phyloP scores from a whole-genome alignment of 768 basidiomycete genomes.

The Udeniomyces megalosporus region DNA sequence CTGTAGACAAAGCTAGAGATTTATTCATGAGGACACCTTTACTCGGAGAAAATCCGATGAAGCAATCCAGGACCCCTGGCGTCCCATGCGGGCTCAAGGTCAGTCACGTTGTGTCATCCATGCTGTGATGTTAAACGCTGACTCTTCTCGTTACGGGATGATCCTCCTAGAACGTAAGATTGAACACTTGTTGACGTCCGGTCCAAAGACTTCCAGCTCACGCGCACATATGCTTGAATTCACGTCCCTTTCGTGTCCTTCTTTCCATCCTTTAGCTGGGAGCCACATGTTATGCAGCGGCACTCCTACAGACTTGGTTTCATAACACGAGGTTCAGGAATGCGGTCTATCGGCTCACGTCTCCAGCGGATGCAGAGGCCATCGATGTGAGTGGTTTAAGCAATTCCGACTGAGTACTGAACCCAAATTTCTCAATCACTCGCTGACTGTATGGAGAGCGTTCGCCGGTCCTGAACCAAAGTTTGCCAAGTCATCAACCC shows the following conservation, averaged over 20 bases:
- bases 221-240: no score
- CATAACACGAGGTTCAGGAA: slow-evolving; percentile 63
- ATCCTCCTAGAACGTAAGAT: neutral
- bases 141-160: no score
- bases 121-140: no score
- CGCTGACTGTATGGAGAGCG: no score
- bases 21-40: slow-evolving; percentile 40
- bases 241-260: neutral
- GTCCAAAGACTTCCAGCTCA: no score
- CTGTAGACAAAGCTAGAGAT: slow-evolving; percentile 38
- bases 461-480: no score
- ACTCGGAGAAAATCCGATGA: slow-evolving; percentile 42
- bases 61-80: slow-evolving; percentile 37
- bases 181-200: no score
- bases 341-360: slow-evolving; percentile 64
- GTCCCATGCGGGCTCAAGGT: slow-evolving; percentile 62
- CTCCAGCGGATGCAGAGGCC: slow-evolving; percentile 37
- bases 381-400: neutral
- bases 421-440: no score
- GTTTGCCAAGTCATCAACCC: slow-evolving; percentile 24
- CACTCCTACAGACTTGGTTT: slow-evolving; percentile 64
- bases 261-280: slow-evolving; percentile 49
- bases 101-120: neutral
- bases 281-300: slow-evolving; percentile 74
- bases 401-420: no score